These are phyloP conservation scores for Globisporangium radiosum DNA, from an alignment of 352 stramenopile species.

Conservation along the genomic window DNA sequence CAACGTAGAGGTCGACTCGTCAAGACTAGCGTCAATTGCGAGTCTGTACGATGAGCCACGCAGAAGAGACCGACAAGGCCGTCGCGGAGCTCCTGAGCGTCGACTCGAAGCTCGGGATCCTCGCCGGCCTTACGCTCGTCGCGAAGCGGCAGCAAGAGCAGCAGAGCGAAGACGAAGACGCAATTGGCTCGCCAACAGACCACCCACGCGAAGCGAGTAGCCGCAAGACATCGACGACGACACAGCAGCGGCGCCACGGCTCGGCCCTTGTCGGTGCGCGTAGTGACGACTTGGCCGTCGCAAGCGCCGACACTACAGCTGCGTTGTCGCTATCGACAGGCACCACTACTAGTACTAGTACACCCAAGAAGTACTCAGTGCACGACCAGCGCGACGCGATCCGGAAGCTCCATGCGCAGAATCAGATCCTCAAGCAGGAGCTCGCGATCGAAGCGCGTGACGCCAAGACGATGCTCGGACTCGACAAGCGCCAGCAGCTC, in stretches of 20 bases:
- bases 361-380: conserved; percentile 40
- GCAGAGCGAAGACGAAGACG: conserved; percentile 26
- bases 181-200: conserved; percentile 1
- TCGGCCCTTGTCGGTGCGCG: conserved; percentile 1
- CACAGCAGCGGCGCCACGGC: conserved; percentile 8
- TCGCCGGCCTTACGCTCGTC: conserved; percentile 43
- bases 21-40: no score
- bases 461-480: conserved; percentile 35
- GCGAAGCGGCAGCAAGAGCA: conserved; percentile 23
- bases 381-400: conserved; percentile 68
- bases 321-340: neutral
- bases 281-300: conserved; percentile 1
- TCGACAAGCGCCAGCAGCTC: conserved; percentile 52
- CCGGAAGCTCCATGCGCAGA: conserved; percentile 61
- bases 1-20: no score
- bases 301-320: neutral
- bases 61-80: conserved; percentile 7
- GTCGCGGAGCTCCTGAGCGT: conserved; percentile 29
- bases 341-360: neutral
- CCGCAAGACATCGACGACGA: neutral
- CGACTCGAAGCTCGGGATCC: conserved; percentile 49
- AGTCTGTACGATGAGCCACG: conserved; percentile 1
- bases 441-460: conserved; percentile 63
- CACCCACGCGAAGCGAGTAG: conserved; percentile 8
- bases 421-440: conserved; percentile 71